Evolutionary conservation across 2,329 filamentous ascomycete genomes (phyloP).

Genomic region (Fusarium cyanostomum): DNA sequence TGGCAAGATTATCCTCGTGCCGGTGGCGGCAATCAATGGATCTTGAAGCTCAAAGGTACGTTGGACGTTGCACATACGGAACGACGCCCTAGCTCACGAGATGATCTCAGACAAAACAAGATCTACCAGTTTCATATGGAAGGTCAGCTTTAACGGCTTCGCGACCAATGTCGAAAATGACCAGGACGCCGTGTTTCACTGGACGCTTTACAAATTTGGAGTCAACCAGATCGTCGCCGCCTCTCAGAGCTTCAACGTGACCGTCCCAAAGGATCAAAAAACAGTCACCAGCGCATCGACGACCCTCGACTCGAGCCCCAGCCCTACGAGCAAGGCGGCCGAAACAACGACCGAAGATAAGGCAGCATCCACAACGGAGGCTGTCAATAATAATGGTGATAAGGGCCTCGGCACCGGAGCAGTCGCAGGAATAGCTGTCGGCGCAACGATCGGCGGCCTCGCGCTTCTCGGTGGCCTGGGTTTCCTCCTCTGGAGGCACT

Average conservation of each 20-base stretch:
- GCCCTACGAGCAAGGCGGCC: not conserved
- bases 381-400: not conserved
- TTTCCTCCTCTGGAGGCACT: constrained; percentile 36
- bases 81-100: not conserved
- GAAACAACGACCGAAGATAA: not conserved
- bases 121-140: constrained; percentile 35
- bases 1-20: constrained; percentile 39
- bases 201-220: constrained; percentile 21
- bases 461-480: constrained; percentile 26
- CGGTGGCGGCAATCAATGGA: constrained; percentile 9
- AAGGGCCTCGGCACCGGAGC: constrained; percentile 34
- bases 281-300: constrained; percentile 8
- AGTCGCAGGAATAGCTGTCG: constrained; percentile 40
- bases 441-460: constrained; percentile 34
- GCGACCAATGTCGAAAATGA: constrained; percentile 6
- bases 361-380: not conserved
- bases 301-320: constrained; percentile 2
- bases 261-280: constrained; percentile 1
- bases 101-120: constrained; percentile 27
- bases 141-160: constrained; percentile 28
- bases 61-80: not conserved
- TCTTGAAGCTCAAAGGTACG: constrained; percentile 4
- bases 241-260: constrained; percentile 38
- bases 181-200: constrained; percentile 33
- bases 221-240: constrained; percentile 18